Evolutionary conservation across 208 protist genomes (phyloP).

Genomic region (Leishmania aethiopica): DNA sequence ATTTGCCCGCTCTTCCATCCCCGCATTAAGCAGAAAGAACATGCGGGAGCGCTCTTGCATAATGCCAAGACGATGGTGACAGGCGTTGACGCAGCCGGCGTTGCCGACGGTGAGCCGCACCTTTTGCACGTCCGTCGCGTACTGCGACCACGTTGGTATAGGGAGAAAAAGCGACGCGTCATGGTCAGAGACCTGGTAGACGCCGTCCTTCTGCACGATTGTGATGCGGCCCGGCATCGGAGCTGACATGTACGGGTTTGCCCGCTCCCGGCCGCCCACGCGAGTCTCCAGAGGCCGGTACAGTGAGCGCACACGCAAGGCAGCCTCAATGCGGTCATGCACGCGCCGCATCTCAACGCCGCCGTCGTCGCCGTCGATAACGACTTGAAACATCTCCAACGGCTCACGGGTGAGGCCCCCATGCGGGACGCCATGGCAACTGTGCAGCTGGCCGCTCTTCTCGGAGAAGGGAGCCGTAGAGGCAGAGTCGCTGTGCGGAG

Average conservation of each 20-base stretch:
- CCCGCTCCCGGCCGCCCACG: conserved; percentile 6
- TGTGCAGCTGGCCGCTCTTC: not conserved
- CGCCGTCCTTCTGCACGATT: conserved; percentile 57
- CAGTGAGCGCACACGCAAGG: conserved; percentile 60
- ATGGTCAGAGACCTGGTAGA: conserved; percentile 76
- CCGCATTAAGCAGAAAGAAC: conserved; percentile 90
- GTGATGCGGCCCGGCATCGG: conserved; percentile 38
- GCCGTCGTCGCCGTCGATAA: conserved; percentile 91
- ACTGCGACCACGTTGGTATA: conserved; percentile 62
- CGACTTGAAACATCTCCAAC: conserved; percentile 82
- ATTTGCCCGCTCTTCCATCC: conserved; percentile 84
- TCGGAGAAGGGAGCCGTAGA: not conserved
- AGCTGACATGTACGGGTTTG: conserved; percentile 23
- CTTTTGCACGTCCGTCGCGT: conserved; percentile 72
- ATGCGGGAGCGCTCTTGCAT: conserved; percentile 93
- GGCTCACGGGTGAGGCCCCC: conserved; percentile 26
- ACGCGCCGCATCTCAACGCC: conserved; percentile 88
- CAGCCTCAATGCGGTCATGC: conserved; percentile 81
- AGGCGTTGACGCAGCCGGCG: conserved; percentile 73
- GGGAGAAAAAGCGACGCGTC: conserved; percentile 36
- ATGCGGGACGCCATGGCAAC: not conserved
- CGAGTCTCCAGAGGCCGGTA: conserved; percentile 39
- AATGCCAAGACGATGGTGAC: conserved; percentile 88
- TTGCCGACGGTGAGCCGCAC: conserved; percentile 78
- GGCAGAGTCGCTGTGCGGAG: not conserved